Percentiles rank a stretch among this genome's conserved stretches.
Conservation (phyloP, 305 asterid genomes). For the Nicotiana rustica region DNA sequence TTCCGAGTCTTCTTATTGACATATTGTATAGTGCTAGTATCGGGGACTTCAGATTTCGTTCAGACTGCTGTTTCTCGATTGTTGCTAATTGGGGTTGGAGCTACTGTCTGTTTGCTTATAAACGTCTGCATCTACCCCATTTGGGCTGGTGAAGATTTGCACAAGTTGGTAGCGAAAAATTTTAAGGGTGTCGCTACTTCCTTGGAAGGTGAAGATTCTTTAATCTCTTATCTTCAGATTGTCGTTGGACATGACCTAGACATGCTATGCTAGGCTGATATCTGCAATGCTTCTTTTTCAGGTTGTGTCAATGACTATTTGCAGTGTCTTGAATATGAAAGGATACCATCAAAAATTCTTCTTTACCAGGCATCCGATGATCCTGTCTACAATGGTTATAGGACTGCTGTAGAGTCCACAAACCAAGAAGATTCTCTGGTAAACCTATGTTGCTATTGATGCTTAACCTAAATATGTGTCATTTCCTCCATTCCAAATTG, state of each 20-base stretch:
- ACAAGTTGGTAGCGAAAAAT: constrained; percentile 82
- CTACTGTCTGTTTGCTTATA: constrained; percentile 67
- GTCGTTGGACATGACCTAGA: constrained; percentile 12
- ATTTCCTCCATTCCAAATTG: constrained; percentile 13
- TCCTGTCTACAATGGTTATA: constrained; percentile 83
- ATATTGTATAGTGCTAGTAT: constrained; percentile 76
- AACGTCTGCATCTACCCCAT: constrained; percentile 80
- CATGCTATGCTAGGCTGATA: constrained; percentile 35
- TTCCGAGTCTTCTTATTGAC: constrained; percentile 88
- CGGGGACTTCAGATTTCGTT: constrained; percentile 69
- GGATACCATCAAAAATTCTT: constrained; percentile 90
- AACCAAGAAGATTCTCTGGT: constrained; percentile 96
- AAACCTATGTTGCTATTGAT: background rate
- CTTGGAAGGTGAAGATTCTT: constrained; percentile 64
- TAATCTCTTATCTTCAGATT: background rate
- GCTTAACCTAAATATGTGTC: constrained; percentile 7
- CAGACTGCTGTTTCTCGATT: constrained; percentile 73
- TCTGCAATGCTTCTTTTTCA: constrained; percentile 41
- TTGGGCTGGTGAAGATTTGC: constrained; percentile 99
- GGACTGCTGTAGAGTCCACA: constrained; percentile 83
- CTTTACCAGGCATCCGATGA: constrained; percentile 90
- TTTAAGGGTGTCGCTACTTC: constrained; percentile 79
- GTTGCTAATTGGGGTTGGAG: constrained; percentile 81
- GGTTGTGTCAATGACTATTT: constrained; percentile 81
- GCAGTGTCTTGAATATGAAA: constrained; percentile 67